Percentiles rank a stretch among this genome's conserved stretches.
Evolutionary conservation across 2,329 filamentous ascomycete species (phyloP).

Genomic region (Arthrobotrys entomopaga): DNA sequence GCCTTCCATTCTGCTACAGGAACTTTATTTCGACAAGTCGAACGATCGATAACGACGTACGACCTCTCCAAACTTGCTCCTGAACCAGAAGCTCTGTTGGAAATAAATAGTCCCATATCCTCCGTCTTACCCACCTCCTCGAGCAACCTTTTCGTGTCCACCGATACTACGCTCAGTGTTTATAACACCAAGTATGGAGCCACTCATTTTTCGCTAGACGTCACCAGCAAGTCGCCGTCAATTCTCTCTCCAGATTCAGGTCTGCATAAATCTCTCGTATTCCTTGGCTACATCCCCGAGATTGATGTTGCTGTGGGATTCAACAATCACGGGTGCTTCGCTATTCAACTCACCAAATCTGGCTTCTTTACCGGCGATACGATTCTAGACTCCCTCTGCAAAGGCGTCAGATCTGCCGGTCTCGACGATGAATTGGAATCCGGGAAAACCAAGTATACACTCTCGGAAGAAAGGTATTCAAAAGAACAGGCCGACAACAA

Average conservation of each 20-base stretch:
- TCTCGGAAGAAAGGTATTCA: slow-evolving; percentile 21
- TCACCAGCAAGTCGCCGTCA: slow-evolving; percentile 26
- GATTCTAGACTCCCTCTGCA: slow-evolving; percentile 51
- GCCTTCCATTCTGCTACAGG: slow-evolving; percentile 39
- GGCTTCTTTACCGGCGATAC: slow-evolving; percentile 49
- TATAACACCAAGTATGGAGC: slow-evolving; percentile 55
- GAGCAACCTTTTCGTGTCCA: slow-evolving; percentile 48
- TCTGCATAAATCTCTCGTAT: slow-evolving; percentile 40
- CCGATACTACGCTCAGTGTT: slow-evolving; percentile 37
- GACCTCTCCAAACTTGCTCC: slow-evolving; percentile 49
- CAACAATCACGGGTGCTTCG: slow-evolving; percentile 46
- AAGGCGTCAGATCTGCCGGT: slow-evolving; percentile 42
- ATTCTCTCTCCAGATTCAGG: slow-evolving; percentile 23
- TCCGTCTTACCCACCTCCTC: slow-evolving; percentile 49
- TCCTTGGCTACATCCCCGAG: slow-evolving; percentile 46
- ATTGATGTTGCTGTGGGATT: slow-evolving; percentile 53
- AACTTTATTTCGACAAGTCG: slow-evolving; percentile 35
- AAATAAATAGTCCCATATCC: slow-evolving; percentile 33
- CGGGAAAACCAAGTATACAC: slow-evolving; percentile 27
- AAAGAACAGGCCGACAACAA: slow-evolving; percentile 17
- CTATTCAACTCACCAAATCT: slow-evolving; percentile 51
- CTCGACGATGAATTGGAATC: slow-evolving; percentile 33
- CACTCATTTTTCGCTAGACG: slow-evolving; percentile 36
- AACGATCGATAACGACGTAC: slow-evolving; percentile 39
- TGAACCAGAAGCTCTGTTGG: slow-evolving; percentile 38